Conservation (phyloP, 225 moss, liverwort and hornwort species). For the Neckera pumila region DNA sequence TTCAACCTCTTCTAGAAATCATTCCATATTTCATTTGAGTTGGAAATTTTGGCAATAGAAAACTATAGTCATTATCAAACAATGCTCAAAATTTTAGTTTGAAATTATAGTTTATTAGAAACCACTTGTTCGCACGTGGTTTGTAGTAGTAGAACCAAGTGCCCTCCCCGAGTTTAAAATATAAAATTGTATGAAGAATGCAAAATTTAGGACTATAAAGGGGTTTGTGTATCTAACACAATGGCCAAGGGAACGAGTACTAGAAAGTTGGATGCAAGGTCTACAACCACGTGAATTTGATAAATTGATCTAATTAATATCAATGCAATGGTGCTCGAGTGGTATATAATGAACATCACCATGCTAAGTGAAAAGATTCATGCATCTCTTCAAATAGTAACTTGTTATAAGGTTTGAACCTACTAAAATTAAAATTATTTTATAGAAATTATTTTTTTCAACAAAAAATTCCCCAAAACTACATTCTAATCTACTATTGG, state of each 20-base stretch:
- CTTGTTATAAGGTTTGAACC: neutral
- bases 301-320: neutral
- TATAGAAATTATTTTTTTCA: too few species aligned
- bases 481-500: too few species aligned
- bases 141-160: too few species aligned
- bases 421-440: neutral
- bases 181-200: neutral
- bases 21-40: too few species aligned
- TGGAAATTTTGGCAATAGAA: too few species aligned
- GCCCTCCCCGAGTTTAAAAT: too few species aligned
- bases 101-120: too few species aligned
- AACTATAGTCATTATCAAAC: too few species aligned
- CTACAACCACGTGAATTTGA: neutral
- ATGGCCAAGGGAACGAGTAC: accelerated
- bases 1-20: too few species aligned
- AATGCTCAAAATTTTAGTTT: too few species aligned
- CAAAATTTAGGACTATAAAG: neutral
- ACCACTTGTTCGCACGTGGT: too few species aligned
- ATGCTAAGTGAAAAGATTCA: neutral
- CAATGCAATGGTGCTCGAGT: neutral
- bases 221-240: neutral
- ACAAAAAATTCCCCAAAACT: too few species aligned
- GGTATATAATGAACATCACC: neutral
- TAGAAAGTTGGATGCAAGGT: neutral
- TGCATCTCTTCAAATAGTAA: neutral